These are phyloP conservation scores for Cryphonectria nitschkei DNA, from an alignment of 2,329 filamentous ascomycete species.

Conservation along the genomic window DNA sequence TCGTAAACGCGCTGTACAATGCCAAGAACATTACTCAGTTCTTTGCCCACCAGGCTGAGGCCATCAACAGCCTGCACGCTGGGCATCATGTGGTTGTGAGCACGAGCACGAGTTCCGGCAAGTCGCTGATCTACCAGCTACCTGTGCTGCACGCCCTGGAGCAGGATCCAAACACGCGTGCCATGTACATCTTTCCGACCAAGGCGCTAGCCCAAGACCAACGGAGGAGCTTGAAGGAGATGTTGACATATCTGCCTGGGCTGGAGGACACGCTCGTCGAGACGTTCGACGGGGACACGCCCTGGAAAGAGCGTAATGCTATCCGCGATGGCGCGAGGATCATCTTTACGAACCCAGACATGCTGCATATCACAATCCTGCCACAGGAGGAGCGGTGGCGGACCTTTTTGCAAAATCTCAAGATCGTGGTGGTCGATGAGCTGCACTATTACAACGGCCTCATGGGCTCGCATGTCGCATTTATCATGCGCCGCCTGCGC, in stretches of 20 bases:
- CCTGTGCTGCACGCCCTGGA: constrained; percentile 89
- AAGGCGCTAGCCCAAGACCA: constrained; percentile 97
- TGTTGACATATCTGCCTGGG: constrained; percentile 78
- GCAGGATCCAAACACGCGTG: constrained; percentile 72
- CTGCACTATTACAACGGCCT: constrained; percentile 96
- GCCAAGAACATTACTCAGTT: constrained; percentile 82
- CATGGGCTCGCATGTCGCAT: constrained; percentile 90
- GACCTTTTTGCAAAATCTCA: constrained; percentile 83
- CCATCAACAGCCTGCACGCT: constrained; percentile 83
- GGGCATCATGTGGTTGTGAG: constrained; percentile 89
- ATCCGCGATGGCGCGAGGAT: constrained; percentile 89
- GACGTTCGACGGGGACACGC: constrained; percentile 94
- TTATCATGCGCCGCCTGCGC: constrained; percentile 88
- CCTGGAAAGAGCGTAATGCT: constrained; percentile 73
- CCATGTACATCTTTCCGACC: constrained; percentile 98
- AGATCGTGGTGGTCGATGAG: constrained; percentile 89
- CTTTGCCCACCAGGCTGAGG: constrained; percentile 91
- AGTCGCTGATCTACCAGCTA: constrained; percentile 96
- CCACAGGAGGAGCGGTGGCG: constrained; percentile 92
- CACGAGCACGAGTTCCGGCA: constrained; percentile 94
- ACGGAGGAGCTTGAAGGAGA: constrained; percentile 81
- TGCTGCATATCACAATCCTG: constrained; percentile 92
- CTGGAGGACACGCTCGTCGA: constrained; percentile 80
- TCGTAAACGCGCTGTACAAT: constrained; percentile 97
- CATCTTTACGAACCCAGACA: constrained; percentile 97